Base-by-base conservation (phyloP, 2,329 filamentous ascomycete species). In the Chrysoporthe cubensis region DNA sequence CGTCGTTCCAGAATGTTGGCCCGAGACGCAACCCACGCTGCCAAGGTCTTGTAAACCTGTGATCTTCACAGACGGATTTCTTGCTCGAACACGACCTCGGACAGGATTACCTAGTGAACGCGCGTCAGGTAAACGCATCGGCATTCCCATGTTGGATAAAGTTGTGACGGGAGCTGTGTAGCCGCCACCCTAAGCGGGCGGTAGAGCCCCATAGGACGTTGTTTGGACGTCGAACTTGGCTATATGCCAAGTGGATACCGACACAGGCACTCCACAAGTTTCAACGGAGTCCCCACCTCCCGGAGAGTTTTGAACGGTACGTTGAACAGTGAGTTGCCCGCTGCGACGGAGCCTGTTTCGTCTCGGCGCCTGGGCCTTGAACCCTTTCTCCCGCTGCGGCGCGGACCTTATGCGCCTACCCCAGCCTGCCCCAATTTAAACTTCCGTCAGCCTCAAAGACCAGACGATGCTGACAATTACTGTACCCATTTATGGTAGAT, bases 271-370 rank as follows among this genome's bases (percentile, higher is more conserved):
- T 34, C 44, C 66, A 52, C 66, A 54, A 59, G 34, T 61, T 54
- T 64, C 62, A 67, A 54, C 62, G 66, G 56, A n/a, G 26, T 18
- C 44, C 65, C 66, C 57, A 57, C 54, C 52, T 65, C 42, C 57
- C 66, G 62, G 66, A 58, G 56, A 64, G 58, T 54, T 60, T 42
- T 56, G 32, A 48, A 62, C 54, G 66, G 44, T 54, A 61, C 57
- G 37, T 52, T 26, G 34, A 52, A 43, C 66, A 54, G 44, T 65
- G 61, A 56, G 34, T 46, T 40, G 62, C 62, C 44, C 62, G 66
- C 56, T 67, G 66, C 62, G 66, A 65, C 66, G 66, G 64, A 56
- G 66, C 62, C 64, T 67, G 66, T 67, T 67, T 67, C 66, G 66
- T 65, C 62, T 65, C 40, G 66, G 62, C 65, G 50, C 42, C 54